These are phyloP conservation scores for Septoria linicola DNA, from an alignment of 2,329 filamentous ascomycete genomes.

Conservation along the genomic window DNA sequence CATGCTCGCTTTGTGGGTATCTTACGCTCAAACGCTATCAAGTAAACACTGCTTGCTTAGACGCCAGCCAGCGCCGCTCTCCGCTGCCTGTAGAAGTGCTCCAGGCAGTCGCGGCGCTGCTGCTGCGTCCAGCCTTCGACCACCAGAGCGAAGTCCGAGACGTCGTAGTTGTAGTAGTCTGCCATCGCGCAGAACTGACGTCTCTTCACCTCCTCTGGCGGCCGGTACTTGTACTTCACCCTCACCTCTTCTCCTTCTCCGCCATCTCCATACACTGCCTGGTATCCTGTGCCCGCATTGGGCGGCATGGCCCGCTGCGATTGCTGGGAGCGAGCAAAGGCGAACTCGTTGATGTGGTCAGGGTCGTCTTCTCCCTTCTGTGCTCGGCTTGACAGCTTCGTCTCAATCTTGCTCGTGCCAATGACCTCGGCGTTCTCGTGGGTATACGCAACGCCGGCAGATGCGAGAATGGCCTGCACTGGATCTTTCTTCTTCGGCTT, in stretches of 20 bases:
- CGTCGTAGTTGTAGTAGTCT: slow-evolving; percentile 67
- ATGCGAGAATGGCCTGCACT: slow-evolving; percentile 82
- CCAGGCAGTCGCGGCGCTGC: slow-evolving; percentile 72
- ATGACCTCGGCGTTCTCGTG: slow-evolving; percentile 96
- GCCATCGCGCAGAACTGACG: slow-evolving; percentile 94
- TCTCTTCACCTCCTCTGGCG: slow-evolving; percentile 69
- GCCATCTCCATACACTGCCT: slow-evolving; percentile 1
- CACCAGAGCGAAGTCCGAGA: slow-evolving; percentile 81
- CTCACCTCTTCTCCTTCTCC: slow-evolving; percentile 36
- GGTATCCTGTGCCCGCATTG: slow-evolving; percentile 7
- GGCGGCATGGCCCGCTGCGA: slow-evolving; percentile 38
- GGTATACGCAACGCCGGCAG: slow-evolving; percentile 88
- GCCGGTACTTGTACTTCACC: slow-evolving; percentile 64
- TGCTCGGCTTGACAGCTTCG: slow-evolving; percentile 74
- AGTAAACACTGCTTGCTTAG: neutral
- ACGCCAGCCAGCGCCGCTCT: slow-evolving; percentile 35
- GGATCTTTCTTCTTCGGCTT: slow-evolving; percentile 60
- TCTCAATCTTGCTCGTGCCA: slow-evolving; percentile 88
- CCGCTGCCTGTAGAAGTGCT: slow-evolving; percentile 73
- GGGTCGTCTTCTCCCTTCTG: slow-evolving; percentile 58
- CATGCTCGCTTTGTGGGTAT: neutral
- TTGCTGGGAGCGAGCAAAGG: slow-evolving; percentile 45
- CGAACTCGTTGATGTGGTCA: slow-evolving; percentile 50
- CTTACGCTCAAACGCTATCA: neutral
- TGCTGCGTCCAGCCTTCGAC: slow-evolving; percentile 90